Evolutionary conservation across 768 basidiomycete species (phyloP), one percentile per base, ranked within the genome.

Genomic region (Cytidiella melzeri): DNA sequence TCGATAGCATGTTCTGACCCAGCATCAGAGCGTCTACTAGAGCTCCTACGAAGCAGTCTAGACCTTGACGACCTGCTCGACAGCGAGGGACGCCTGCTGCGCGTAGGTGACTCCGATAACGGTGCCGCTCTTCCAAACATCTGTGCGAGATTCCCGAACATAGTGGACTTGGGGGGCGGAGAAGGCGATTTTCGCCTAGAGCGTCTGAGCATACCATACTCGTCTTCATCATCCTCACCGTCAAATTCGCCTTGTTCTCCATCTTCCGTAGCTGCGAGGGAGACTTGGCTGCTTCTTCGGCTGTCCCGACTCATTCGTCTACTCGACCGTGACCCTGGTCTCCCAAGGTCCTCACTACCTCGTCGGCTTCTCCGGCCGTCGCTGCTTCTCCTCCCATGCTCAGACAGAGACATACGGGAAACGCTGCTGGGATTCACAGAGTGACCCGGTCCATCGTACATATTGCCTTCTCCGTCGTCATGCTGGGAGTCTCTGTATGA

Each of bases 401-500:
- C 81, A 27, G 75, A 64, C 43, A 82, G 73, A 13, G 84, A 78
- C 89, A 92, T 92, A 48, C 83, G 74, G 5, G 89, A 88, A 13
- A 83, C 77, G 57, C 87, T 88, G 60, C 84, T 89, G 0, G 89
- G 89, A 57, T 87, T 80, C 23, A 75, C 80, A 26, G 69, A 68
- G 63, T 86, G 64, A 18, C 67, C 63, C 30, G 82, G 88, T 0
- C 88, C 88, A 56, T 85, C 83, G 63, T 90, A 92, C 74, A 89
- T 81, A 20, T 81, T 66, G 18, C 80, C 80, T 41, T 79, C 79
- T 43, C 73, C 79, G 55, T 79, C 76, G 36, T 76, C 80, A 44
- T 82, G 77, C 44, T 81, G 80, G 4, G 90, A 90, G 58, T 87
- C 79, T 18, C 81, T 76, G 37, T 86, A 74, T n/a, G 77, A 66